Base-by-base conservation (phyloP, 2,329 filamentous ascomycete species). In the Paecilomyces fulvus region DNA sequence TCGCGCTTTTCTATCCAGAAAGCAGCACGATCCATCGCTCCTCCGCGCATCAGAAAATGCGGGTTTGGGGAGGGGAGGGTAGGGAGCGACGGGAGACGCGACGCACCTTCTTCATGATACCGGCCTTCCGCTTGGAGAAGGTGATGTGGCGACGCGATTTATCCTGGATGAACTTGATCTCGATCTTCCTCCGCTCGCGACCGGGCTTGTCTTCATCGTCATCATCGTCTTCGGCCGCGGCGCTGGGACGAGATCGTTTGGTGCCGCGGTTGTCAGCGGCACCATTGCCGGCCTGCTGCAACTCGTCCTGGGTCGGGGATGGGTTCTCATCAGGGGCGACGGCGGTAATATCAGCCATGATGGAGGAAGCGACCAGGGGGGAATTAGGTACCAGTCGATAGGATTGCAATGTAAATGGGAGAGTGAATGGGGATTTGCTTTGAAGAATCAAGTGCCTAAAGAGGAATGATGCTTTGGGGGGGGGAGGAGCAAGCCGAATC, bases 121-220 rank as follows among this genome's bases (percentile, higher is more conserved):
- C 94, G 56, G 94, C 94, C 82, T 99, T 99, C 75, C 94, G 90
- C 86, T 99, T 99, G 66, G 92, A 97, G 76, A 99, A 97, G 69
- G 94, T 97, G 74, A 97, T 99, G 80, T 99, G 94, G 61, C 94
- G 89, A 79, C 94, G 91, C 79, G 92, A 97, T 82, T 99, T 99
- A 79, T 99, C 94, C 77, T 92, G 92, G 76, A 99, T 99, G 80
- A 99, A 99, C 83, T 99, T 99, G 80, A 99, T 99, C 78, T 99
- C 94, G 70, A 99, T 99, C 88, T 99, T 99, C 79, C 94, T 87
- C 73, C 94, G 88, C 83, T 97, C 94, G 76, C 94, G 92, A 71
- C 91, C 91, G 61, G 90, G 90, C 85, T 97, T 97, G 76, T 96
- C 92, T 67, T 96, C 92, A 66, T 97, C 92, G 63, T 97, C 94